Evolutionary conservation across 202 grass and related monocot genomes (phyloP).

Genomic region (Bolboschoenoplectus hybrid): DNA sequence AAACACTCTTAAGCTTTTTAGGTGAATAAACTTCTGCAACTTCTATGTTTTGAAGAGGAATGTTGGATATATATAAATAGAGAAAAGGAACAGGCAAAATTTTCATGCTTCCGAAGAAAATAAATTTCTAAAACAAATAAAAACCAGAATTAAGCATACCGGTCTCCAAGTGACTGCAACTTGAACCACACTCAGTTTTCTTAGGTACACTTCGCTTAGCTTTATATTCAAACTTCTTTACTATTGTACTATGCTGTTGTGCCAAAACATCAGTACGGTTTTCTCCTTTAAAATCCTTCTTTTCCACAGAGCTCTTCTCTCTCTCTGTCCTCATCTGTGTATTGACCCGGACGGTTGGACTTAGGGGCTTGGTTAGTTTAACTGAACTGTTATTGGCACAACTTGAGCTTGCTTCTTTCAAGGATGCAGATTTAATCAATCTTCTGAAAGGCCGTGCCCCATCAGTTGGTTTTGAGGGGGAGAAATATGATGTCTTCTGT

Average conservation of each 20-base stretch:
- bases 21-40: background rate
- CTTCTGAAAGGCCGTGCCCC: constrained; percentile 48
- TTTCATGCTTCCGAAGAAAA: constrained; percentile 26
- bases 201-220: constrained; percentile 30
- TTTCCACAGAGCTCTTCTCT: constrained; percentile 46
- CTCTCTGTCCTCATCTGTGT: constrained; percentile 44
- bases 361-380: constrained; percentile 51
- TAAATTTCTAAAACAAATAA: constrained; percentile 19
- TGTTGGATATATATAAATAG: background rate
- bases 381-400: constrained; percentile 43
- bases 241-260: constrained; percentile 47
- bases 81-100: background rate
- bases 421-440: constrained; percentile 59
- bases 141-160: constrained; percentile 37
- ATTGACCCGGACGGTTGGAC: constrained; percentile 20
- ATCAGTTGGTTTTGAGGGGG: constrained; percentile 49
- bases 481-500: constrained; percentile 51
- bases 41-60: background rate
- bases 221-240: constrained; percentile 57
- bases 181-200: constrained; percentile 55
- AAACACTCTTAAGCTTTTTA: background rate
- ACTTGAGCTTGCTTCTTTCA: constrained; percentile 47
- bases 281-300: constrained; percentile 56
- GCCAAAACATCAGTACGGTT: constrained; percentile 52
- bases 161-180: constrained; percentile 37